A percentile compares a stretch with the other conserved stretches of the same genome.
phyloP scores from a whole-genome alignment of 2,329 filamentous ascomycete species.

The Aspergillus versicolor region DNA sequence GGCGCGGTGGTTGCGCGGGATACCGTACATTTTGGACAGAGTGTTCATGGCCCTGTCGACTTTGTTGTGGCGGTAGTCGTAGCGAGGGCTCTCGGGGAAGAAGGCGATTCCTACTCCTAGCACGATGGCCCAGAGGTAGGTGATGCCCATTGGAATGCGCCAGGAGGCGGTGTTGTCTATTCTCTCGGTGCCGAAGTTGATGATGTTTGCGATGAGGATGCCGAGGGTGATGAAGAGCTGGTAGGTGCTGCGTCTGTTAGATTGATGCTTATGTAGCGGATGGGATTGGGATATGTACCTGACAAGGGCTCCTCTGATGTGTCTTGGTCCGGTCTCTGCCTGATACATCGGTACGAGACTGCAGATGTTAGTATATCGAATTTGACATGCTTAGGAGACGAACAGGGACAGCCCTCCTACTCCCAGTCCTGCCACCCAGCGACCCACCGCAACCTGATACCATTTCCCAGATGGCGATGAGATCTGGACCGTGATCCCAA shows the following conservation, averaged over 20 bases:
- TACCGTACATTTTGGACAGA: conserved; percentile 55
- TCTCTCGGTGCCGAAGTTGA: conserved; percentile 46
- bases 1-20: conserved; percentile 52
- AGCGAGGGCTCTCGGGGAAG: conserved; percentile 58
- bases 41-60: conserved; percentile 52
- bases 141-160: conserved; percentile 55
- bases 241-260: conserved; percentile 38
- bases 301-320: conserved; percentile 47
- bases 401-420: conserved; percentile 42
- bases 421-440: conserved; percentile 43
- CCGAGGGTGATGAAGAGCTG: conserved; percentile 50
- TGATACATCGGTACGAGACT: conserved; percentile 47
- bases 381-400: not conserved
- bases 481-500: conserved; percentile 46
- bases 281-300: too few relatives aligned
- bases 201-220: conserved; percentile 48
- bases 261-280: too few relatives aligned
- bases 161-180: conserved; percentile 42
- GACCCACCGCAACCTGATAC: conserved; percentile 45
- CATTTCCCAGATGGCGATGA: conserved; percentile 35
- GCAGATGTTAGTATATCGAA: not conserved
- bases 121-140: conserved; percentile 56
- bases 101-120: conserved; percentile 55
- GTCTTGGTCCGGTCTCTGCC: conserved; percentile 44
- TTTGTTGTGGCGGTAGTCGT: conserved; percentile 58